These are phyloP conservation scores for Cryphonectria parasitica DNA, from an alignment of 2,329 filamentous ascomycete species.

Conservation along the genomic window DNA sequence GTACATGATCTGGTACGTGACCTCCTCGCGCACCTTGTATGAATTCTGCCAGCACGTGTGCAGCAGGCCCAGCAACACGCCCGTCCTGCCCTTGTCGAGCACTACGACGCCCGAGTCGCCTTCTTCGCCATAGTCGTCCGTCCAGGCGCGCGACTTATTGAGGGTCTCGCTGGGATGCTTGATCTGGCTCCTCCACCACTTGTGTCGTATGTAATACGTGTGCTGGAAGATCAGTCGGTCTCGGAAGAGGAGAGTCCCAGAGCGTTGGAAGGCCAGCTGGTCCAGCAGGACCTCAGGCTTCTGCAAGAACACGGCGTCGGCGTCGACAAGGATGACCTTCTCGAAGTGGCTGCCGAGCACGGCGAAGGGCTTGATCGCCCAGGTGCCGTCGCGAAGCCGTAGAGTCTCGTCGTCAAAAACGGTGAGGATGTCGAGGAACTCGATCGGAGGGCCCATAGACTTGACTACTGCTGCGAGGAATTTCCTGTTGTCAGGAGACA, in stretches of 20 bases:
- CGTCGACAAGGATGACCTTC: slow-evolving; percentile 44
- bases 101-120: slow-evolving; percentile 48
- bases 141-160: slow-evolving; percentile 43
- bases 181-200: slow-evolving; percentile 45
- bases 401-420: slow-evolving; percentile 41
- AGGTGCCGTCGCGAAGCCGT: slow-evolving; percentile 38
- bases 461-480: slow-evolving; percentile 29
- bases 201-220: slow-evolving; percentile 38
- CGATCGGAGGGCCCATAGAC: slow-evolving; percentile 30
- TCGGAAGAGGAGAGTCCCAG: slow-evolving; percentile 44
- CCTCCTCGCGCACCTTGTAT: slow-evolving; percentile 42
- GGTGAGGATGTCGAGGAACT: slow-evolving; percentile 40
- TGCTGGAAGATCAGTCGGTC: slow-evolving; percentile 45
- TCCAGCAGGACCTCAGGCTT: slow-evolving; percentile 39
- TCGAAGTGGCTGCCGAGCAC: slow-evolving; percentile 42
- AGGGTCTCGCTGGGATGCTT: slow-evolving; percentile 40
- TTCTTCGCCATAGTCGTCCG: slow-evolving; percentile 46
- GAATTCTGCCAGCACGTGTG: slow-evolving; percentile 52
- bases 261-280: slow-evolving; percentile 38
- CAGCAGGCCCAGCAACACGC: slow-evolving; percentile 44
- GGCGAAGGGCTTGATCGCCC: slow-evolving; percentile 49
- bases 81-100: slow-evolving; percentile 44
- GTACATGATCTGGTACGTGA: slow-evolving; percentile 46
- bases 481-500: slow-evolving; percentile 34
- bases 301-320: slow-evolving; percentile 46